These are phyloP conservation scores for Teunomyces barrocoloradensis DNA, from an alignment of 805 yeast species.

Conservation along the genomic window DNA sequence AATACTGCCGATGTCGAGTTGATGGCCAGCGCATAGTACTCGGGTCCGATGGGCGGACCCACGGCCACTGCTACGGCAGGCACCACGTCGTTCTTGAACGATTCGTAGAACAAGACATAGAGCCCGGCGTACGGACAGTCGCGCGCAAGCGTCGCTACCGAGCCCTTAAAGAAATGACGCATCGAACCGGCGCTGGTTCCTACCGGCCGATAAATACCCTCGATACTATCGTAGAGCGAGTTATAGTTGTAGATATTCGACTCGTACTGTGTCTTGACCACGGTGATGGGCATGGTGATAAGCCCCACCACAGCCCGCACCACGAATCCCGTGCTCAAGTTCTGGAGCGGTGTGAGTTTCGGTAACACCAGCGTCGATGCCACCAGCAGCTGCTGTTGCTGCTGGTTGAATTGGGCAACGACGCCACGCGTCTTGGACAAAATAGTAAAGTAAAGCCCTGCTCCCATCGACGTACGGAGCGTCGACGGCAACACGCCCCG, in stretches of 20 bases:
- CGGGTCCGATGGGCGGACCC: constrained; percentile 6
- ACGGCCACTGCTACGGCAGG: constrained; percentile 30
- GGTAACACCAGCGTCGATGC: constrained; percentile 55
- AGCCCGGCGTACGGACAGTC: constrained; percentile 98
- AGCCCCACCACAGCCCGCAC: constrained; percentile 82
- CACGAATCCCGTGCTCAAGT: constrained; percentile 71
- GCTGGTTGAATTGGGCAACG: constrained; percentile 32
- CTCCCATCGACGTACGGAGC: constrained; percentile 84
- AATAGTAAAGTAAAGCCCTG: constrained; percentile 78
- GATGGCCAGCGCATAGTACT: constrained; percentile 38
- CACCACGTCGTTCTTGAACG: constrained; percentile 54
- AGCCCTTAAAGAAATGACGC: constrained; percentile 80
- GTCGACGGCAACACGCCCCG: constrained; percentile 93
- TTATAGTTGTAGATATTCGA: constrained; percentile 71
- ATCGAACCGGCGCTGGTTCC: neutral
- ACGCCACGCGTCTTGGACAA: constrained; percentile 60
- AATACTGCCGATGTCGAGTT: constrained; percentile 74
- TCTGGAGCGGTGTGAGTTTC: constrained; percentile 63
- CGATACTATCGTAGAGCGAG: constrained; percentile 59
- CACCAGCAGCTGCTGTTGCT: constrained; percentile 4
- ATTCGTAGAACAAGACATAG: constrained; percentile 82
- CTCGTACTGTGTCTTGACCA: constrained; percentile 85
- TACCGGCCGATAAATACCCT: constrained; percentile 44
- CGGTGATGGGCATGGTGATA: constrained; percentile 91
- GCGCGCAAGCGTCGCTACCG: constrained; percentile 79